Conservation (phyloP, 495 filamentous ascomycete genomes). For the Recurvomyces mirabilis region DNA sequence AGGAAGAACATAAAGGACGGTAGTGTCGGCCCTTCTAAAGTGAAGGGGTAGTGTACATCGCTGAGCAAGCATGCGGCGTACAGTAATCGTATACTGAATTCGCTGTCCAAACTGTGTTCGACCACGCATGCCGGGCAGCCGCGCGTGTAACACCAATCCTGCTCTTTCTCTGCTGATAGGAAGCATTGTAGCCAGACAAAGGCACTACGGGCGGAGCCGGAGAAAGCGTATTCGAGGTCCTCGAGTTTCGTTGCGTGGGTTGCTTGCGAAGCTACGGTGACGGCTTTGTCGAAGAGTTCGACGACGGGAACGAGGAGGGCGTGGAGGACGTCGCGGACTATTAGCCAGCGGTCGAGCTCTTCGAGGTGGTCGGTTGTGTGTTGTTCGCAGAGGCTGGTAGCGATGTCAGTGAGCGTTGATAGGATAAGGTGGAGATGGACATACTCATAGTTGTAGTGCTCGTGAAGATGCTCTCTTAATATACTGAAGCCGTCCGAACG, state of each 20-base stretch:
- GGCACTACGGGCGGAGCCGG: slow-evolving; percentile 46
- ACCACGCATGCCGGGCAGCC: slow-evolving; percentile 50
- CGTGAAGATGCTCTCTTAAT: slow-evolving; percentile 13
- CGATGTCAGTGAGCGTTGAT: neutral
- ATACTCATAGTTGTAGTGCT: slow-evolving; percentile 15
- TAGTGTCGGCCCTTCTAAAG: slow-evolving; percentile 20
- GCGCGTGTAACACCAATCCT: slow-evolving; percentile 46
- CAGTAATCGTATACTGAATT: slow-evolving; percentile 48
- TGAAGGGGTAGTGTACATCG: slow-evolving; percentile 29
- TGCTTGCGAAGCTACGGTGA: slow-evolving; percentile 37
- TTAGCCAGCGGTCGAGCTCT: slow-evolving; percentile 30
- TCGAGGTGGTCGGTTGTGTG: slow-evolving; percentile 3
- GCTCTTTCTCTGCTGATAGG: slow-evolving; percentile 38
- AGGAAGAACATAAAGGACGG: slow-evolving; percentile 47
- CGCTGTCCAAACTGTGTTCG: slow-evolving; percentile 42
- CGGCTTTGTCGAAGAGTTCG: slow-evolving; percentile 44
- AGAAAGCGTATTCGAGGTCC: slow-evolving; percentile 49
- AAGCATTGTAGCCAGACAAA: slow-evolving; percentile 54
- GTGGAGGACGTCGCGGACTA: slow-evolving; percentile 53
- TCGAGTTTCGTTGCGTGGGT: slow-evolving; percentile 37
- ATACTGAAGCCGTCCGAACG: slow-evolving; percentile 17
- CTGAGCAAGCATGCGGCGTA: slow-evolving; percentile 45
- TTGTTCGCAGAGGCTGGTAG: slow-evolving; percentile 8
- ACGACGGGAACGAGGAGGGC: slow-evolving; percentile 48
- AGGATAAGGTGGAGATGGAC: too few relatives aligned